Evolutionary conservation across 345 rosid genomes (phyloP).

Genomic region (Camelina neglecta): DNA sequence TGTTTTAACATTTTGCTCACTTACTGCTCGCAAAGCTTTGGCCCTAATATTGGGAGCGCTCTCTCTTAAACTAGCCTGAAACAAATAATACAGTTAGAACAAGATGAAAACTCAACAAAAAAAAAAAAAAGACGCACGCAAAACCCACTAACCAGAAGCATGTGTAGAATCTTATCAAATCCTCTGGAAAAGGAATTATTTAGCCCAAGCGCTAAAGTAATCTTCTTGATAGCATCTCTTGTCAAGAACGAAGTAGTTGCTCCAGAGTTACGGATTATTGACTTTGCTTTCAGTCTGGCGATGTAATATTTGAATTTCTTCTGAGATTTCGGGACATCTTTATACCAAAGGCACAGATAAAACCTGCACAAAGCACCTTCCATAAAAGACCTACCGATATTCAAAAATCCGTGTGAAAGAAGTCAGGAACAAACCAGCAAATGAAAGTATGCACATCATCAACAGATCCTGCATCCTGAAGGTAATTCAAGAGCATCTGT

Average conservation of each 20-base stretch:
- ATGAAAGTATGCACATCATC: constrained; percentile 83
- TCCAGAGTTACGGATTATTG: constrained; percentile 82
- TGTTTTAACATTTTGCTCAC: constrained; percentile 41
- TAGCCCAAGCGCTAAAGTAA: constrained; percentile 82
- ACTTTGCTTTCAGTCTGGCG: constrained; percentile 81
- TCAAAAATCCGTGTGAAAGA: constrained; percentile 17
- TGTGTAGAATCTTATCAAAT: constrained; percentile 89
- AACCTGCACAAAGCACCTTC: constrained; percentile 65
- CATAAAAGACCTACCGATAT: constrained; percentile 37
- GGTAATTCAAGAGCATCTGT: constrained; percentile 90
- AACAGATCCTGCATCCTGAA: constrained; percentile 78
- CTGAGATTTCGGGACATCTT: constrained; percentile 83
- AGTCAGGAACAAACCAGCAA: constrained; percentile 69
- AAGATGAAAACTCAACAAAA: not conserved
- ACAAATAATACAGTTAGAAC: constrained; percentile 35
- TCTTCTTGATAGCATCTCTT: constrained; percentile 82
- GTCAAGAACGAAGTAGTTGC: constrained; percentile 58
- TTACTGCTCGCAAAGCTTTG: constrained; percentile 92
- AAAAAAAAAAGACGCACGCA: constrained; percentile 17
- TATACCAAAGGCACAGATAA: constrained; percentile 91
- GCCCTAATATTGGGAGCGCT: constrained; percentile 96
- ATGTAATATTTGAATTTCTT: constrained; percentile 69
- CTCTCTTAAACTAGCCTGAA: constrained; percentile 95
- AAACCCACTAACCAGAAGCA: constrained; percentile 89
- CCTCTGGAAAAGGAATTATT: constrained; percentile 96